Evolutionary conservation across 2,329 filamentous ascomycete genomes (phyloP), one percentile per base, ranked within the genome.

Genomic region (Colletotrichum theobromicola): DNA sequence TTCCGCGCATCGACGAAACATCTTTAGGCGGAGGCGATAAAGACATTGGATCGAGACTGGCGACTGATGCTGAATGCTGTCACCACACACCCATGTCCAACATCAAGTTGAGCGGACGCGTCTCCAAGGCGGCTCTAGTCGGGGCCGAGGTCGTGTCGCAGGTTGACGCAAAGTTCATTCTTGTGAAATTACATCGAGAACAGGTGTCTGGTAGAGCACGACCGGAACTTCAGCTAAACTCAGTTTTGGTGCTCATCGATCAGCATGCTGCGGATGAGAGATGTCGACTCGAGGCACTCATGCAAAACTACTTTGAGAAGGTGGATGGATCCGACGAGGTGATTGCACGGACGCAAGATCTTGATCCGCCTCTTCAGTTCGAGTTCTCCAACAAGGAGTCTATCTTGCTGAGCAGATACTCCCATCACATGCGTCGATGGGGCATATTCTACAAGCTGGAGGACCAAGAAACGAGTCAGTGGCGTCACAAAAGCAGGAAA

Each of bases 191-290:
- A 64, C 81, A 60, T 13, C 63, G 64, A 34, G 72, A 76, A 12
- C 30, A 26, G 10, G 34, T 35, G 26, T 32, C 37, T 34, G 42
- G 35, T 18, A 28, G 12, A 7, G 26, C 30, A 3, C 46, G 46
- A 64, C 9, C 34, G 24, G 16, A 7, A 8, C 8, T 28, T 32
- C 42, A 18, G 5, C n/a, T 32, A 5, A 74, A 63, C 88, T 57
- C 86, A 94, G 37, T 92, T 2, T 85, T 98, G 6, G 88, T 98
- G 1, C 87, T 98, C 50, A 89, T 98, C 7, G 97, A 99, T 80
- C 97, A 99, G 80, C 97, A 99, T 81, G 97, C 97, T 1, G 97
- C 96, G 4, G 96, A 98, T 81, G 97, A 99, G 85, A 90, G 97
- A 60, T 92, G 94, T 76, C 92, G 93, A 2, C 90, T 98, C 2